A percentile compares a stretch with the other conserved stretches of the same genome.
Evolutionary conservation across 129 eudicot genomes (phyloP).

Genomic region (Rutidosis leptorrhynchoides): DNA sequence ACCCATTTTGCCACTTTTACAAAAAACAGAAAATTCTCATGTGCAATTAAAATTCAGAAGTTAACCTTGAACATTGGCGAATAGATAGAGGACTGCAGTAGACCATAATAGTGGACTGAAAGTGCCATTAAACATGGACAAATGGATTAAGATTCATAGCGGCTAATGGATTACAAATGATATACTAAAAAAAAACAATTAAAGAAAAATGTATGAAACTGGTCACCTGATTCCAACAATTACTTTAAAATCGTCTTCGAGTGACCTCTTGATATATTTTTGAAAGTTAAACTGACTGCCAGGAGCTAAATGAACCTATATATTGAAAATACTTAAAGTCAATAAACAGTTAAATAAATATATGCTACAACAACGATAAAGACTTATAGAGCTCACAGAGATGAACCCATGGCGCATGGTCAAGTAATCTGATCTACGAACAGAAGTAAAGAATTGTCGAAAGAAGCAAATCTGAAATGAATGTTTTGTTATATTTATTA

Average conservation of each 20-base stretch:
- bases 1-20: background rate
- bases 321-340: conserved; percentile 6
- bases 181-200: background rate
- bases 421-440: conserved; percentile 64
- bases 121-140: conserved; percentile 16
- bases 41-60: conserved; percentile 1
- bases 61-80: conserved; percentile 71
- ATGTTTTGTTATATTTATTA: conserved; percentile 4
- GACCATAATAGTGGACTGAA: conserved; percentile 84
- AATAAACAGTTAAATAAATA: conserved; percentile 9
- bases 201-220: conserved; percentile 5
- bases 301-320: conserved; percentile 79
- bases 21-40: conserved; percentile 3
- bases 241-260: conserved; percentile 89
- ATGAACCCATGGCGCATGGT: conserved; percentile 77
- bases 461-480: conserved; percentile 61
- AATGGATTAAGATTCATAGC: conserved; percentile 10
- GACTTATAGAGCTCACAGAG: conserved; percentile 43
- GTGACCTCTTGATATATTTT: conserved; percentile 82
- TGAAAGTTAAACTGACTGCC: conserved; percentile 90
- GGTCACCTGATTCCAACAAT: conserved; percentile 84
- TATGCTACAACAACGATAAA: background rate
- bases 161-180: background rate
- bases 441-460: conserved; percentile 67
- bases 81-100: conserved; percentile 70